Base-by-base conservation (phyloP, 805 yeast genomes). In the Saturnispora sekii region DNA sequence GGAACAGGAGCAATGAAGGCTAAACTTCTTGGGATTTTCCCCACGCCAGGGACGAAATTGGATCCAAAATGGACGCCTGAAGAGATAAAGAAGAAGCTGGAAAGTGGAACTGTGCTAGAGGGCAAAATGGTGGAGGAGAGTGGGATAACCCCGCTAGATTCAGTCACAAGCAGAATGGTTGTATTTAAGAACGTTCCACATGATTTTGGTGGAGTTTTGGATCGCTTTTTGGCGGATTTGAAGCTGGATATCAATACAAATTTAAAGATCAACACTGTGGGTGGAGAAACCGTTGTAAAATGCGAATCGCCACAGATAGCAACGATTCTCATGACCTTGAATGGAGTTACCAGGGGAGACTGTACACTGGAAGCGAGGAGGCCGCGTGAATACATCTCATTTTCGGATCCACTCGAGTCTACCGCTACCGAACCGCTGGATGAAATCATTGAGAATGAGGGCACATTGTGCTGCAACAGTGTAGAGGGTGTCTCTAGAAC, bases 11-110 rank as follows among this genome's bases (percentile, higher is more conserved):
- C 93, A 0, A 84, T 79, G 49, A 68, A 81, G 48, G 95, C 93
- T 5, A 87, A 86, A 54, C 64, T 83, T 14, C 74, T 86, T 1
- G 95, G 95, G 0, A 60, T 84, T 2, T 87, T 86, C 54, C 86
- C 89, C 2, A 66, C 75, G 14, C 90, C 93, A 1, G 88, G 88
- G 34, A 60, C 32, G 14, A 15, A 14, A n/a, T 32, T 43, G 12
- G 45, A 43, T 31, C 32, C 37, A 3, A 43, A 43, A 32, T 30
- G 36, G 26, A 35, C 37, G 3, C 30, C n/a, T 2, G 45, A 43
- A 12, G 46, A 40, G 8, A 38, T 39, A 8, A 47, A 45, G 15
- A 18, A 32, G 5, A 38, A 34, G 7, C 28, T 49, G 7, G 30
- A 32, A 15, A 28, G 35, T 14, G 32, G 41, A 35, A 15, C 35